Evolutionary conservation across 495 filamentous ascomycete species (phyloP).

Genomic region (Penicillium cinerascens): DNA sequence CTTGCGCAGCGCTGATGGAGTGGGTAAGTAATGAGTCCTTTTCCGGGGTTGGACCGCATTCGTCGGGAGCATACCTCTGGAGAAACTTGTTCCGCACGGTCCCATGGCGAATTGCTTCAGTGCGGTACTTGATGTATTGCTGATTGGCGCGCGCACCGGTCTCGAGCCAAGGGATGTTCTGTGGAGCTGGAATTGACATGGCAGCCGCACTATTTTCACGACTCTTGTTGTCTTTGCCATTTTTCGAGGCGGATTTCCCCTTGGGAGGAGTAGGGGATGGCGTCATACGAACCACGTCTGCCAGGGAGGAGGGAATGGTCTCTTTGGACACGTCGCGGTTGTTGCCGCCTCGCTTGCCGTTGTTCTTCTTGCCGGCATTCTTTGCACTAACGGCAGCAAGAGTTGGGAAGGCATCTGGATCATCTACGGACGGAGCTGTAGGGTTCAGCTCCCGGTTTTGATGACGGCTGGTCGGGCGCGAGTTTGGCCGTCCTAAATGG

Average conservation of each 20-base stretch:
- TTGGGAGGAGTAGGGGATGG: constrained; percentile 64
- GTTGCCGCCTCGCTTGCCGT: constrained; percentile 74
- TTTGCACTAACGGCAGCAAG: constrained; percentile 79
- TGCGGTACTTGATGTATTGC: constrained; percentile 88
- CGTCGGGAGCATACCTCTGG: constrained; percentile 66
- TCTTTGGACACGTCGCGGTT: constrained; percentile 62
- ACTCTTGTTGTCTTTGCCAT: constrained; percentile 46
- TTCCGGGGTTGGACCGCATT: neutral
- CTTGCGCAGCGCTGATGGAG: constrained; percentile 78
- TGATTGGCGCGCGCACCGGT: constrained; percentile 89
- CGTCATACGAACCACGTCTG: constrained; percentile 91
- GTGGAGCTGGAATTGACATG: constrained; percentile 77
- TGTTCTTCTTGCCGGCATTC: constrained; percentile 73
- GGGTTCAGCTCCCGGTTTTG: constrained; percentile 65
- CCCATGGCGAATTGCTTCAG: constrained; percentile 94
- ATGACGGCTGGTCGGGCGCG: constrained; percentile 83
- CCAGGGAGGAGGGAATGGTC: constrained; percentile 73
- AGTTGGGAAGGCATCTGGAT: constrained; percentile 93
- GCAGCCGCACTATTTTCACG: constrained; percentile 79
- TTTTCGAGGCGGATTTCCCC: constrained; percentile 44
- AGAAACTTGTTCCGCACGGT: constrained; percentile 95
- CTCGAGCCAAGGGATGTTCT: constrained; percentile 95
- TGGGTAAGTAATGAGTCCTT: constrained; percentile 14
- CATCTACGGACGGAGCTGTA: constrained; percentile 76
- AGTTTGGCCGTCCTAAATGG: constrained; percentile 58